Base-by-base conservation (phyloP, 495 filamentous ascomycete species). In the Aspergillus sparsus region DNA sequence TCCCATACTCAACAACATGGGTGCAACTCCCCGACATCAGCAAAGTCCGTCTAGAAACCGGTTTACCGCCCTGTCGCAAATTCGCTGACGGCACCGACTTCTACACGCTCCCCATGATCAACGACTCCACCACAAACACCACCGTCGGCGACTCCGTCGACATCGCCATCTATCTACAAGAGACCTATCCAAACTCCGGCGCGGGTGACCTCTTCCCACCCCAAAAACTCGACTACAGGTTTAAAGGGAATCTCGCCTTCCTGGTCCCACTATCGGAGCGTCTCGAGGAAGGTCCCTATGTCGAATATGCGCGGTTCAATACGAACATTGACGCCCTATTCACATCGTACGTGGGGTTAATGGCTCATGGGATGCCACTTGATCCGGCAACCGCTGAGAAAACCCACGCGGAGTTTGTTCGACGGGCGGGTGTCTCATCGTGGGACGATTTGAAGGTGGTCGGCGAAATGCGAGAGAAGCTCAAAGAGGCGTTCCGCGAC, bases 81-180 rank as follows among this genome's bases (percentile, higher is more conserved):
- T 80, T 82, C 57, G 74, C 74, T 69, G 79, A 87, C 68, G 86
- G 85, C 57, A 71, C 61, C 31, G 77, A 81, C 64, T 89, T 76
- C 74, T 77, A 69, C 67, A 89, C 86, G 2, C 79, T 89, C 0
- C 86, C 86, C 18, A 69, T 86, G 46, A 49, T 88, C n/a, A 58
- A 67, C 0, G 83, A 88, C 65, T 61, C 73, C 5, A 11, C 55
- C n/a, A 82, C 80, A 1, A 57, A 58, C 47, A 53, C 62, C 0
- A 18, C 66, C 1, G 34, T 87, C n/a, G 83, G 86, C 51, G 83
- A 88, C 74, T 83, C 85, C 6, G 84, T 87, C 71, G 82, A 87
- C 46, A 86, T 87, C 61, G 82, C 85, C 36, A 61, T 77, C 41
- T 77, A 88, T 70, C 68, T 88, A 9, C 71, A 88, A 33, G 64